phyloP scores from a whole-genome alignment of 805 yeast genomes.

The Ogataea dorogensis region DNA sequence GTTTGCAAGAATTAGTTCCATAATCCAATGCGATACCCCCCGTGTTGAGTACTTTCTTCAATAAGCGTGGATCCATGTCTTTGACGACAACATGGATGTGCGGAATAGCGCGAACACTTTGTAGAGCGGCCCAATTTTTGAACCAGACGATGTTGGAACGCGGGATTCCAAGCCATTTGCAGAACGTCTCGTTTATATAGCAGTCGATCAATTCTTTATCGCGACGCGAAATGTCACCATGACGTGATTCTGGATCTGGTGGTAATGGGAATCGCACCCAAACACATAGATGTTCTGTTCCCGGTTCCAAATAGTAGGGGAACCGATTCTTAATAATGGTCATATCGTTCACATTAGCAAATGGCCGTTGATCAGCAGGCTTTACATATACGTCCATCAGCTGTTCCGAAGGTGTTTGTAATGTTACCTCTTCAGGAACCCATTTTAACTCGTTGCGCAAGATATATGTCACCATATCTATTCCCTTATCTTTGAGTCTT shows the following conservation, averaged over 20 bases:
- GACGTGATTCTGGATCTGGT: constrained; percentile 45
- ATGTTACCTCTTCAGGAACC: constrained; percentile 34
- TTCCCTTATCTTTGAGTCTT: constrained; percentile 33
- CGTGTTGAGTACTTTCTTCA: constrained; percentile 20
- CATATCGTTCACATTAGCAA: constrained; percentile 41
- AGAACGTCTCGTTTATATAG: constrained; percentile 49
- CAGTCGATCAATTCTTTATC: constrained; percentile 43
- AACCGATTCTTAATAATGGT: constrained; percentile 56
- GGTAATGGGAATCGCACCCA: constrained; percentile 64
- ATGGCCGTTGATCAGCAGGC: constrained; percentile 39
- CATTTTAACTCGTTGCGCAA: constrained; percentile 49
- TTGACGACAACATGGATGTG: constrained; percentile 67
- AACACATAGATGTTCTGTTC: constrained; percentile 56
- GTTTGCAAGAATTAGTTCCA: constrained; percentile 6
- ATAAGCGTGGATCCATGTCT: constrained; percentile 33
- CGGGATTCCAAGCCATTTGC: constrained; percentile 40
- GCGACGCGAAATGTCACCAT: constrained; percentile 50
- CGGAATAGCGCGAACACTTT: constrained; percentile 63
- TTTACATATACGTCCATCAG: constrained; percentile 21
- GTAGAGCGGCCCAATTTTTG: constrained; percentile 67
- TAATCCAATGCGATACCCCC: constrained; percentile 24
- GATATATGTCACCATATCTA: constrained; percentile 49
- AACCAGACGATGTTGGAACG: constrained; percentile 57
- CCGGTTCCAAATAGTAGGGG: constrained; percentile 59
- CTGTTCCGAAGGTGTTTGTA: constrained; percentile 14